phyloP scores from a whole-genome alignment of 129 eudicot genomes.

The Pittosporum tobira region DNA sequence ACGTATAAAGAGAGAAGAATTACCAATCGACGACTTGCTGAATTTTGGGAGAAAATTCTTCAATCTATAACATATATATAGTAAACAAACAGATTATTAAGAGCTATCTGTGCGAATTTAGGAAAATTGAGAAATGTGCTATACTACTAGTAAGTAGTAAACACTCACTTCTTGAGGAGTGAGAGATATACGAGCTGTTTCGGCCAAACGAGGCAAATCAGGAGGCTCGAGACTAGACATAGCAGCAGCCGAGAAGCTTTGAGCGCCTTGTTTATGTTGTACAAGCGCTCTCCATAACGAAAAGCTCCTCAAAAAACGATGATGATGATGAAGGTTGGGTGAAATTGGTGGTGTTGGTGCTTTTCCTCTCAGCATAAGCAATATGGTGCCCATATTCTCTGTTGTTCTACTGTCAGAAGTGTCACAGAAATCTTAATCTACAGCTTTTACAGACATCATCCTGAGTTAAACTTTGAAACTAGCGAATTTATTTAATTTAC shows the following conservation, averaged over 20 bases:
- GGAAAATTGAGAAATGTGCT: neutral
- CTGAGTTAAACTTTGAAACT: too few species aligned
- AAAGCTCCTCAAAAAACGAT: neutral
- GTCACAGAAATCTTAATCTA: too few species aligned
- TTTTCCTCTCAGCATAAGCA: neutral
- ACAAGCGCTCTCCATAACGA: neutral
- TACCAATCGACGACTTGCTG: conserved; percentile 94
- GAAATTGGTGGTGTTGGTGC: neutral
- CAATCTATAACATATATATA: conserved; percentile 55
- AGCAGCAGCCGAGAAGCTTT: conserved; percentile 30
- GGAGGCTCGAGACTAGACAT: conserved; percentile 59
- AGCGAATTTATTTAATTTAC: too few species aligned
- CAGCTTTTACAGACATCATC: conserved; percentile 17
- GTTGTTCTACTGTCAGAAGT: too few species aligned
- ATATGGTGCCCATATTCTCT: too few species aligned
- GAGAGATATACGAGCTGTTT: conserved; percentile 86
- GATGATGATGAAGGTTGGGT: neutral
- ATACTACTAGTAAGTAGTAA: neutral
- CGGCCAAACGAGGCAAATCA: conserved; percentile 55
- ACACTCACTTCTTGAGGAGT: conserved; percentile 46
- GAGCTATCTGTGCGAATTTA: neutral
- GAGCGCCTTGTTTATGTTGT: conserved; percentile 8
- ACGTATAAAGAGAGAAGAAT: neutral
- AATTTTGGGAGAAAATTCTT: conserved; percentile 91
- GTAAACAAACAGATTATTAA: neutral